A percentile compares a stretch with the other conserved stretches of the same genome.
Evolutionary conservation across 139 green algal genomes (phyloP).

Genomic region (Chlorella sorokiniana): DNA sequence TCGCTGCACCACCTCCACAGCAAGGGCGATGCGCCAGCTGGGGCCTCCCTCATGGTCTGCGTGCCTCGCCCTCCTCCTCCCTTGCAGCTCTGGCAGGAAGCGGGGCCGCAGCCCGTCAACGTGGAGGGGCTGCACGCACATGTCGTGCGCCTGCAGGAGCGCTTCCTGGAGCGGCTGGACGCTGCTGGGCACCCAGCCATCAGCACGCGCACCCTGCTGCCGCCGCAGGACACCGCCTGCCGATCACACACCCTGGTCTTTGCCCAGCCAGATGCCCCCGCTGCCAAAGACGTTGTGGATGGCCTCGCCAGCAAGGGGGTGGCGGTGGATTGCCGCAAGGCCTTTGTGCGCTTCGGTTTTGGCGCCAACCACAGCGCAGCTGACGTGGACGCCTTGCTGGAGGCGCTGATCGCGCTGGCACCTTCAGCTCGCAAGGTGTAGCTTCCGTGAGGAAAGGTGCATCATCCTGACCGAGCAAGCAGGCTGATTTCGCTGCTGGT

Average conservation of each 20-base stretch:
- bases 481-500: too few species aligned
- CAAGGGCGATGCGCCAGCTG: too few species aligned
- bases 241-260: conserved; percentile 31
- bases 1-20: too few species aligned
- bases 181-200: not conserved
- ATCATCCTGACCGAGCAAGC: not conserved
- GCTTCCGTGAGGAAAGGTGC: too few species aligned
- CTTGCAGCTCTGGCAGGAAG: conserved; percentile 11
- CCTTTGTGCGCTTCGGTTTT: conserved; percentile 32
- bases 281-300: not conserved
- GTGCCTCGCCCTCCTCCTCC: not conserved
- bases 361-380: conserved; percentile 30
- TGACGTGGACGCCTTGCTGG: conserved; percentile 37
- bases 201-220: conserved; percentile 23
- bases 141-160: conserved; percentile 19
- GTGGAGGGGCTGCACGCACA: conserved; percentile 29
- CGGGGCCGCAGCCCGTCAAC: not conserved
- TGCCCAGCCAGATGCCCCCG: not conserved
- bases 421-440: not conserved
- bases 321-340: conserved; percentile 16
- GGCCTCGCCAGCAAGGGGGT: not conserved
- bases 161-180: conserved; percentile 22
- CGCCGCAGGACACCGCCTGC: not conserved
- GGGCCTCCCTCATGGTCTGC: not conserved
- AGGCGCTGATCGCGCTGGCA: not conserved